A percentile compares a stretch with the other conserved stretches of the same genome.
Evolutionary conservation across 2,329 filamentous ascomycete species (phyloP).

Genomic region (Neonectria sp.): DNA sequence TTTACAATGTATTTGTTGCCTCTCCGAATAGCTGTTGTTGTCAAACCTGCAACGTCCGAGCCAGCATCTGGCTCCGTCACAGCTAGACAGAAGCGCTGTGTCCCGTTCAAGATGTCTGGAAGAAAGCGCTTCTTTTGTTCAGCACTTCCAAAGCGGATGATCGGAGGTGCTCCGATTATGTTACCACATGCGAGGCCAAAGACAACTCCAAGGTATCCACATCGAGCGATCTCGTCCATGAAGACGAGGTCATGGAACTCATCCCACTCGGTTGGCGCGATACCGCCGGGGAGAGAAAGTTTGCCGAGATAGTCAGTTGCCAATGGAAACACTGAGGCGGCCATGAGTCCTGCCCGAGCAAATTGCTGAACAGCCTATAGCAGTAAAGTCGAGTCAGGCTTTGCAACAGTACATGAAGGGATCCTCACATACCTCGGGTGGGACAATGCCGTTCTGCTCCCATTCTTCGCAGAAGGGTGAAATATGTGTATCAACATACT

Average conservation of each 20-base stretch:
- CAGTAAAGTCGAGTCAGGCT: too few relatives aligned
- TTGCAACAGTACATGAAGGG: neutral
- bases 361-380: too few relatives aligned
- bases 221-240: constrained; percentile 14
- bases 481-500: constrained; percentile 16
- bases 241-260: constrained; percentile 14
- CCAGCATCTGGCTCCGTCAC: constrained; percentile 71
- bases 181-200: constrained; percentile 14
- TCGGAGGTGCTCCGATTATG: constrained; percentile 4
- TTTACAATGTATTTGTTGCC: constrained; percentile 73
- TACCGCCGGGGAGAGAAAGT: too few relatives aligned
- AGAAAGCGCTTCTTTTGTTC: constrained; percentile 65
- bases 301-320: neutral
- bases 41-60: constrained; percentile 75
- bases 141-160: constrained; percentile 1
- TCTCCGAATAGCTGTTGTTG: constrained; percentile 68
- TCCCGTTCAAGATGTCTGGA: constrained; percentile 70
- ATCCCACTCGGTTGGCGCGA: constrained; percentile 16
- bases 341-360: neutral
- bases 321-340: constrained; percentile 14
- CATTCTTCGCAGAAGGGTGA: constrained; percentile 11
- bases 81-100: constrained; percentile 74
- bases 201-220: constrained; percentile 13
- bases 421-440: constrained; percentile 13
- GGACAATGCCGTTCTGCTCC: constrained; percentile 14